Conservation (phyloP, 495 filamentous ascomycete genomes). For the Parmelia sp. region DNA sequence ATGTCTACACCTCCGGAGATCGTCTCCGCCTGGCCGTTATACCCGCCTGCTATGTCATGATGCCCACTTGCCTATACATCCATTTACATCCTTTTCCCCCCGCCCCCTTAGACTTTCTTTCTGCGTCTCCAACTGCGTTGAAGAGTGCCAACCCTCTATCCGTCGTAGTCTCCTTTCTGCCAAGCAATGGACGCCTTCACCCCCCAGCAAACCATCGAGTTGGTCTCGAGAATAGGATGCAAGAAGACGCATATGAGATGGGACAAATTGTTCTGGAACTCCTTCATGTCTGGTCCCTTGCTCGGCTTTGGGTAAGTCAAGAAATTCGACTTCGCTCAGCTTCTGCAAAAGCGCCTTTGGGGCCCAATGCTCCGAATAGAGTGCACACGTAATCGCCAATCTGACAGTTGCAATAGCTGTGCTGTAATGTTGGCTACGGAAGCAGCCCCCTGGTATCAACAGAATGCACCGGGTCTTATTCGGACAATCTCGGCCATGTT, state of each 20-base stretch:
- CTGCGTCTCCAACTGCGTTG: background rate
- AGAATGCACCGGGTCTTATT: constrained; percentile 55
- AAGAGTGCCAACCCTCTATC: background rate
- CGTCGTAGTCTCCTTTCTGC: too few species aligned
- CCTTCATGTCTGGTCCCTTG: constrained; percentile 46
- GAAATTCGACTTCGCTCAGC: background rate
- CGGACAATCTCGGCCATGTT: constrained; percentile 49
- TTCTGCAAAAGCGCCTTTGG: background rate
- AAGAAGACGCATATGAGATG: constrained; percentile 48
- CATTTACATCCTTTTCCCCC: background rate
- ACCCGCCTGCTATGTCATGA: background rate
- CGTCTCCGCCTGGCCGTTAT: background rate
- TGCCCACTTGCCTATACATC: background rate
- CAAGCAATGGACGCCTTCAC: constrained; percentile 25
- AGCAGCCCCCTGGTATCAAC: constrained; percentile 52
- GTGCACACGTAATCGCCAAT: background rate
- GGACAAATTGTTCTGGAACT: constrained; percentile 50
- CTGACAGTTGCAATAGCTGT: constrained; percentile 27
- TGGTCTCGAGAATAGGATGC: constrained; percentile 32
- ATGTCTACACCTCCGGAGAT: background rate
- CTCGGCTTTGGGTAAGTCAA: constrained; percentile 39
- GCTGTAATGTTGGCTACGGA: constrained; percentile 48
- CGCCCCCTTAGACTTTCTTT: background rate
- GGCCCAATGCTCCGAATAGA: background rate
- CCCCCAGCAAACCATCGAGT: constrained; percentile 23